Evolutionary conservation across 495 filamentous ascomycete genomes (phyloP), one percentile per base, ranked within the genome.

Genomic region (Neurospora terricola): DNA sequence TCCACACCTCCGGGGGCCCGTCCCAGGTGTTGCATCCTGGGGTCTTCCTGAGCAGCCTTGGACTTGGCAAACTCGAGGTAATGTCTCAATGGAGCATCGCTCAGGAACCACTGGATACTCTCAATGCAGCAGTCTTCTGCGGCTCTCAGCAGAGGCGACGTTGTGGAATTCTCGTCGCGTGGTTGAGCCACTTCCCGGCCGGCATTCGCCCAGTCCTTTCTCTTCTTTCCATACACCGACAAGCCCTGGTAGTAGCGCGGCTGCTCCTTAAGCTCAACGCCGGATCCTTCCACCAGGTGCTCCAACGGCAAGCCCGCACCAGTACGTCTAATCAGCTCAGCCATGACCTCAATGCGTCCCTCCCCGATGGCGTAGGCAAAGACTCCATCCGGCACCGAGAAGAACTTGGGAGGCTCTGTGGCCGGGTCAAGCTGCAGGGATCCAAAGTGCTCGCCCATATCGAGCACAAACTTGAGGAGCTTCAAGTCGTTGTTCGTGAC

Each of bases 171-270:
- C 14, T 30, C 69, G 6, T 75, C 81, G 2, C 73, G 75, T 3
- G 75, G 18, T 38, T 73, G 54, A 12, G 78, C 76, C 4, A 80
- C 75, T 11, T 82, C 83, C 7, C 87, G 82, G 18, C 86, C 86
- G n/a, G 86, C 85, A 21, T 80, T 80, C 0, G 90, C 90, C 91
- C 90, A 86, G 69, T 86, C 84, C 66, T 78, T 78, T 71, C 81
- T 86, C 84, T 93, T 93, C 78, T 88, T 88, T 2, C 92, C 91
- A 75, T 90, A 88, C 11, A 94, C 88, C 10, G 86, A 91, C 68
- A 93, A 78, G 0, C 92, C 91, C 75, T 90, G 91, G 75, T 94
- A 93, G 77, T 88, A 92, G 16, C 83, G 83, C 4, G 90, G 87
- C 77, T 91, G 90, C 54, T 88, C 85, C 69, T 84, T 80, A 66